Evolutionary conservation across 1,284 basidiomycete species (phyloP), one percentile per base, ranked within the genome.

Genomic region (Rhodotorula glutinis): DNA sequence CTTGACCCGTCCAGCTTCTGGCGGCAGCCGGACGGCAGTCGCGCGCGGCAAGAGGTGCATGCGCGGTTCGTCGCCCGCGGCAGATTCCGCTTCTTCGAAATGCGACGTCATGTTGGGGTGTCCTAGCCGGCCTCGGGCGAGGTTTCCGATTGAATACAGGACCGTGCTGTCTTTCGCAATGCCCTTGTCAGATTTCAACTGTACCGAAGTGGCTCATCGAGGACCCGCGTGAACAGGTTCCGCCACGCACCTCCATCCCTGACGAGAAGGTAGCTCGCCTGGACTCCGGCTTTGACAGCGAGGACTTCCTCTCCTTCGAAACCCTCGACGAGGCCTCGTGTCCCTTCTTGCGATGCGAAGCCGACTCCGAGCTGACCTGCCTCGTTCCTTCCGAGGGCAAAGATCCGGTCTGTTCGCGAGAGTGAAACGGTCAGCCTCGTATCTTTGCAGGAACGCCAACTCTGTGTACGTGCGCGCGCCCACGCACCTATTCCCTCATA

Each of bases 341-440:
- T 75, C 4, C 64, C 66, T 57, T 75, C 74, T 55, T 75, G 74
- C 17, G 60, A 65, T 10, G 71, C 69, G 29, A 72, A 75, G 2
- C 71, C 75, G 3, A 75, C 41, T 1, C 73, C 75, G 25, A 75
- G 65, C 53, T 75, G 73, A 1, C 70, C 75, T 1, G 51, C 41
- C 57, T 75, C 75, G 60, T 75, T 75, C 29, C 73, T 53, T 1
- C 75, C 75, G 17, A 72, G 62, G 9, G 69, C 72, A 25, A 75
- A 61, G 17, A 73, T 59, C 14, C 70, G 56, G 47, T 74, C 72
- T 51, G 25, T 25, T 27, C 4, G 27, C 13, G 25, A n/a, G n/a
- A 23, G 49, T 14, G 49, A n/a, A 27, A 9, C 2, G 25, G 47
- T 25, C 23, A 49, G 47, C 33, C n/a, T n/a, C n/a, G n/a, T n/a